Conservation (phyloP, 495 filamentous ascomycete genomes). For the Friedmanniomyces simplex region DNA sequence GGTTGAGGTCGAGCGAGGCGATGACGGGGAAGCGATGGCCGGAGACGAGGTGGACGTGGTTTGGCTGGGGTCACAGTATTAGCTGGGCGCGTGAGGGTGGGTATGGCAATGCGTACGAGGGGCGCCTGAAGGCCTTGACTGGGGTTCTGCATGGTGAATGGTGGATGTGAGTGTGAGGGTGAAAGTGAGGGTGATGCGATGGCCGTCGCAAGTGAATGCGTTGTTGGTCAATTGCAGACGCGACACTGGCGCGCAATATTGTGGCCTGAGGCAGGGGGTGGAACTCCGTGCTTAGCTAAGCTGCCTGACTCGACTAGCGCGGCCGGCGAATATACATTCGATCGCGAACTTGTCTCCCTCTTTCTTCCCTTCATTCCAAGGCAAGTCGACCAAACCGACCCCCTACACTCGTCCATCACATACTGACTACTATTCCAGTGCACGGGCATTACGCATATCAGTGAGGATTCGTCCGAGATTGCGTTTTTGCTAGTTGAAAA, state of each 20-base stretch:
- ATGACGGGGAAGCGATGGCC: conserved; percentile 60
- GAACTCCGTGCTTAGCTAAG: no score
- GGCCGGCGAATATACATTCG: no score
- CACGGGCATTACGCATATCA: conserved; percentile 44
- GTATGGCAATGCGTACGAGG: conserved; percentile 10
- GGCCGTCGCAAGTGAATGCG: no score
- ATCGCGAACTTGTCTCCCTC: no score
- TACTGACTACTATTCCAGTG: conserved; percentile 25
- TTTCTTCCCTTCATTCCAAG: not conserved
- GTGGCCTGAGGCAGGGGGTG: no score
- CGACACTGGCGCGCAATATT: no score
- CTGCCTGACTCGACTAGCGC: no score
- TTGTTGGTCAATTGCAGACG: not conserved
- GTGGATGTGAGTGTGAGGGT: not conserved
- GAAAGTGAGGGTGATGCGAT: no score
- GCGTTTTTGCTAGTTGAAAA: conserved; percentile 49
- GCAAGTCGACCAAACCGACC: not conserved
- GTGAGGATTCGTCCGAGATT: conserved; percentile 47
- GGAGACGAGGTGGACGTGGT: conserved; percentile 75
- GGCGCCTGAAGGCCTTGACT: conserved; percentile 15
- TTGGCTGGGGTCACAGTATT: conserved; percentile 14
- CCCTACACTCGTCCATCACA: not conserved
- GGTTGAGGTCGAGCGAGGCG: conserved; percentile 52
- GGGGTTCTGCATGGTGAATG: conserved; percentile 21
- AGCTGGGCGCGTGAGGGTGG: not conserved